phyloP scores from a whole-genome alignment of 257 asterid genomes.

The Plantago elongata region DNA sequence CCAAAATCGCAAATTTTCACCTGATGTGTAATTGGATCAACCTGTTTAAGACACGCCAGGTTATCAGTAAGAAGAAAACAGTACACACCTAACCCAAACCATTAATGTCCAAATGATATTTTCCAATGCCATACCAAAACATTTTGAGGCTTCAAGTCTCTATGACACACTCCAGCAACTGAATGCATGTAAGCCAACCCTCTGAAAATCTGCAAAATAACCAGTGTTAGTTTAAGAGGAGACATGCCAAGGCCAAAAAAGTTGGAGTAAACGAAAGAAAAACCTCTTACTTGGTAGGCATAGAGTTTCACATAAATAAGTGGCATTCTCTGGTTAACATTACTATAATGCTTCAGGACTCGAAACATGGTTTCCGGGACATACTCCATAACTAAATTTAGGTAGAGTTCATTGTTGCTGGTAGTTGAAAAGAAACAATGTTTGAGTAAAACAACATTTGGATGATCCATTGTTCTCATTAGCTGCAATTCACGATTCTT shows the following conservation, averaged over 20 bases:
- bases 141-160: constrained; percentile 97
- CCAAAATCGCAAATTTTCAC: constrained; percentile 97
- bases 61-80: constrained; percentile 14
- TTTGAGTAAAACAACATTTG: constrained; percentile 83
- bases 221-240: constrained; percentile 8
- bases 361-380: constrained; percentile 80
- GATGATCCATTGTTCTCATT: constrained; percentile 93
- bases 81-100: neutral
- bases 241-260: constrained; percentile 7
- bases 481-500: constrained; percentile 91
- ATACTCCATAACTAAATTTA: constrained; percentile 93
- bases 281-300: constrained; percentile 67
- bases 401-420: constrained; percentile 74
- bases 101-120: neutral
- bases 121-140: constrained; percentile 51
- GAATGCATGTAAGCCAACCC: constrained; percentile 96
- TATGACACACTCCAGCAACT: constrained; percentile 88
- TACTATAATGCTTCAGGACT: constrained; percentile 72
- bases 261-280: neutral
- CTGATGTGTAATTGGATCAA: constrained; percentile 74
- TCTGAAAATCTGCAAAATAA: constrained; percentile 67
- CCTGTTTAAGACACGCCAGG: constrained; percentile 40
- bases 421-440: constrained; percentile 94
- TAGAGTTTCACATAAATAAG: constrained; percentile 88
- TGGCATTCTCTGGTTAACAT: constrained; percentile 80